A percentile compares a stretch with the other conserved stretches of the same genome.
phyloP scores from a whole-genome alignment of 2,329 filamentous ascomycete genomes.

The Eutypella sp. region DNA sequence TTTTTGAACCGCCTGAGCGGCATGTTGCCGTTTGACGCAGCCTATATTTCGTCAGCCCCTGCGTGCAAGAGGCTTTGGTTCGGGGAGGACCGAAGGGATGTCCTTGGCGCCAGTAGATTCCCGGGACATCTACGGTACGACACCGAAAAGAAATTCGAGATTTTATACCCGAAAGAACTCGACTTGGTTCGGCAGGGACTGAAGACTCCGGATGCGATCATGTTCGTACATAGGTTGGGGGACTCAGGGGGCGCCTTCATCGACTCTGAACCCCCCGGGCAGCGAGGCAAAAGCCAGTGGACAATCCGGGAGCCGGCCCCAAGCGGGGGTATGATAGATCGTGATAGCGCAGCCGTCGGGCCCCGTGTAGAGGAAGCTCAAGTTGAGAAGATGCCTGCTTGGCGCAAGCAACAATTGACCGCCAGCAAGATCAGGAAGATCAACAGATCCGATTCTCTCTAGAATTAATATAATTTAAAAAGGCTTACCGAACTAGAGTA shows the following conservation, averaged over 20 bases:
- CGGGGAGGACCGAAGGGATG: slow-evolving; percentile 38
- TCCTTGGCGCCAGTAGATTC: slow-evolving; percentile 35
- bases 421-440: too few species aligned
- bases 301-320: too few species aligned
- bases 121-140: slow-evolving; percentile 30
- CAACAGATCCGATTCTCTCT: too few species aligned
- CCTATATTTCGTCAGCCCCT: slow-evolving; percentile 37
- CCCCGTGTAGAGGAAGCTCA: too few species aligned
- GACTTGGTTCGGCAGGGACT: slow-evolving; percentile 9
- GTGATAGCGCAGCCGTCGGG: too few species aligned
- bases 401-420: too few species aligned
- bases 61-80: slow-evolving; percentile 31
- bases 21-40: slow-evolving; percentile 36
- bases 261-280: slow-evolving; percentile 15
- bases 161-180: slow-evolving; percentile 19
- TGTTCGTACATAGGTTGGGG: slow-evolving; percentile 18
- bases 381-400: too few species aligned
- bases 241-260: slow-evolving; percentile 6
- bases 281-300: slow-evolving; percentile 13
- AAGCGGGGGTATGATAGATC: too few species aligned
- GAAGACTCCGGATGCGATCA: slow-evolving; percentile 23
- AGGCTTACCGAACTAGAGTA: too few species aligned
- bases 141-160: slow-evolving; percentile 7
- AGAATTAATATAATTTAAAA: too few species aligned
- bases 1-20: slow-evolving; percentile 38